Base-by-base conservation (phyloP, 163 green algal genomes). In the Chlamydomonas reinhardtii region DNA sequence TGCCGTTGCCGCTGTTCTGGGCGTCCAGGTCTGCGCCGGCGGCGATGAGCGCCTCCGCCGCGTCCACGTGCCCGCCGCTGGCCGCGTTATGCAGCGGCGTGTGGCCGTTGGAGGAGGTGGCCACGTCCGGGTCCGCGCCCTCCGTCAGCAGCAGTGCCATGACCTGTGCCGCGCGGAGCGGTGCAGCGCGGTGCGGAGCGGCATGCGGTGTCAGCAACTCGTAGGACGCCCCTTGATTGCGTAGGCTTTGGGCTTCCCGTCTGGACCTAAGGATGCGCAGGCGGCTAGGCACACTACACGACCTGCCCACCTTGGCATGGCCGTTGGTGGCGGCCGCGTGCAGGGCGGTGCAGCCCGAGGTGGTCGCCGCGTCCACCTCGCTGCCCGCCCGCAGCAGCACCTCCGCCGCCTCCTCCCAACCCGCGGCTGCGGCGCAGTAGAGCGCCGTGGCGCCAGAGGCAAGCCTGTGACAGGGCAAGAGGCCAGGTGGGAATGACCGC, bases 291-390 rank as follows among this genome's bases (percentile, higher is more conserved):
- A 5, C 39, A 8, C 39, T 48, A 14, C 8, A 8, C 39, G 39
- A 14, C 39, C 39, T 48, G 39, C 84, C 32, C 15, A 92, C 89
- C 37, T 87, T 79, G 8, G 66, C 66, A 35, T 90, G 85, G 69
- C 93, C 92, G 83, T 93, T 94, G 81, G 83, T 94, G 76, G 92
- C 93, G 32, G 93, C 92, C 24, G 90, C 90, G 75, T 95, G 93
- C 17, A 95, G 86, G 29, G 92, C 86, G 31, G 92, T 94, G 70
- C 88, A 93, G 59, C 93, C 93, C 31, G 88, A 92, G 48, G 82
- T 91, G 65, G 91, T 93, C 24, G 75, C 39, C 1, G 77, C 88
- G 69, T 95, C 92, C 71, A 94, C 69, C 79, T 85, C 79, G 24
- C 68, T 31, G 54, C 82, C 37, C 71, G 82, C 64, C 54, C 90